Base-by-base conservation (phyloP, 495 filamentous ascomycete species). In the Aspergillus nanangensis region DNA sequence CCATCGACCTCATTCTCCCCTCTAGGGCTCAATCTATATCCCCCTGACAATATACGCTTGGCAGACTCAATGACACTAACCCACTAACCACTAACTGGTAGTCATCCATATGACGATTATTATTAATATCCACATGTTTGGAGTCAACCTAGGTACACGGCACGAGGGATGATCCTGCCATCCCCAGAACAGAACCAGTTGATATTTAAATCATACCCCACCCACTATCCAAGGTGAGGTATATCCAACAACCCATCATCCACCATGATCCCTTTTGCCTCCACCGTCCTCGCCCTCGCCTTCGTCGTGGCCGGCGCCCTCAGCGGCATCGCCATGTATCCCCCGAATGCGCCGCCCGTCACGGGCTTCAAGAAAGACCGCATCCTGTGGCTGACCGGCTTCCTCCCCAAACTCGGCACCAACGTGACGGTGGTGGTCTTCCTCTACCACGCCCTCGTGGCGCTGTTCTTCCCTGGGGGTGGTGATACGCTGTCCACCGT, bases 371-470 rank as follows among this genome's bases (percentile, higher is more conserved):
- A 55, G 24, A 32, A 45, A 22, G 55, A 61, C 29, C 58, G 49
- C 27, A 27, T 55, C 32, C 41, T 37, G 10, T 41, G 51, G 19
- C 13, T 57, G 13, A 24, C 44, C 1, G 50, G 48, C 18, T 8
- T 31, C 4, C 29, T 27, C 18, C 32, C 42, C 14, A 45, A 35
- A 3, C 36, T 61, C 33, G 19, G 15, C 22, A 48, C 46, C 8
- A 48, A 46, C 38, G 23, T 44, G 5, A 15, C 14, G 13, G 11
- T 57, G 15, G 25, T 39, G 3, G 17, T 48, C 17, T 29, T 53
- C 17, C 27, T 41, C 5, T 64, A 68, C 31, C 71, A 71, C 22
- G 46, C 50, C 19, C 54, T 64, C 29, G 55, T 70, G 1, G 41
- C 53, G 1, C 31, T 50, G 2, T 25, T 64, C 19, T 55, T 54